Percentiles rank a stretch among this genome's conserved stretches.
These are phyloP conservation scores for Colletotrichum endophyticum DNA, from an alignment of 2,329 filamentous ascomycete species.

Conservation along the genomic window DNA sequence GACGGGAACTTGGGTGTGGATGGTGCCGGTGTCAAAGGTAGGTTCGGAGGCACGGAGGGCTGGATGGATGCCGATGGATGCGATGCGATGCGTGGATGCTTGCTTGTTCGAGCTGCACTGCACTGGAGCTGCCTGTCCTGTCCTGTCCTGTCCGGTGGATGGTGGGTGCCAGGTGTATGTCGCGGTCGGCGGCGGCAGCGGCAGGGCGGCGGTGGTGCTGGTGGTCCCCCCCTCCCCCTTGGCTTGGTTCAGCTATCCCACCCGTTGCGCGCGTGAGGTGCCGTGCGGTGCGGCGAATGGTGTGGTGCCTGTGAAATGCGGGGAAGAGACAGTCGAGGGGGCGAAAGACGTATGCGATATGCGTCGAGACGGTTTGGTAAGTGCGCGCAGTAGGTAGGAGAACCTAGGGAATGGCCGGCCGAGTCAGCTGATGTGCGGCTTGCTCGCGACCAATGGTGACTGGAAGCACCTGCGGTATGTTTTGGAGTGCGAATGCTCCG, in stretches of 20 bases:
- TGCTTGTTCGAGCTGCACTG: background rate
- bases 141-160: background rate
- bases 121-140: background rate
- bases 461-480: background rate
- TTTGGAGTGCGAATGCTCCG: background rate
- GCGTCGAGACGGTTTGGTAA: background rate
- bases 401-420: background rate
- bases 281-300: background rate
- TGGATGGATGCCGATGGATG: background rate
- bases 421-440: slow-evolving; percentile 14
- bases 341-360: background rate
- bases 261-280: background rate
- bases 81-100: background rate
- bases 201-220: background rate
- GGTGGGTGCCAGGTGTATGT: background rate
- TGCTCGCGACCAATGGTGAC: background rate
- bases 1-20: background rate
- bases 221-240: background rate
- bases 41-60: background rate
- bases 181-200: background rate
- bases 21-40: background rate
- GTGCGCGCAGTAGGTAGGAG: background rate
- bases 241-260: background rate
- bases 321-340: slow-evolving; percentile 1
- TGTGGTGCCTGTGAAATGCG: slow-evolving; percentile 8